Evolutionary conservation across 345 rosid species (phyloP).

Genomic region (Corchorus capsularis): DNA sequence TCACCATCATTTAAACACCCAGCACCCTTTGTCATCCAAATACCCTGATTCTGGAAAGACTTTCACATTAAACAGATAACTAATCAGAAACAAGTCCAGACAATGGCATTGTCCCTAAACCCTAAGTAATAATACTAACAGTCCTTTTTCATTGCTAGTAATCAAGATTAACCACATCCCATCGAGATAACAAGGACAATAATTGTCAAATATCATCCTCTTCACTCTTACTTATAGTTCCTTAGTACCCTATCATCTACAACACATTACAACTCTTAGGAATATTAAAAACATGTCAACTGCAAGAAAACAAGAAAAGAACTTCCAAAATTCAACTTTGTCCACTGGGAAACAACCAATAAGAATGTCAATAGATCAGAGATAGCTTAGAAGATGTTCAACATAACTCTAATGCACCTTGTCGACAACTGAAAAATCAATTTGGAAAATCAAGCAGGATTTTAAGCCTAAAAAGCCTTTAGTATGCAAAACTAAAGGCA

Average conservation of each 20-base stretch:
- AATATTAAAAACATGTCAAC: neutral
- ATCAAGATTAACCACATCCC: neutral
- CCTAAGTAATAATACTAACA: slow-evolving; percentile 8
- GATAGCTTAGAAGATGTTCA: neutral
- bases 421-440: neutral
- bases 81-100: neutral
- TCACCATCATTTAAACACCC: slow-evolving; percentile 40
- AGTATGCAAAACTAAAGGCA: neutral
- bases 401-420: neutral
- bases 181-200: neutral
- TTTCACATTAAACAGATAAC: neutral
- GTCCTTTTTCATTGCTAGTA: neutral
- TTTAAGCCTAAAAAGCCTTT: neutral
- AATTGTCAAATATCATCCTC: too few species aligned
- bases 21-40: slow-evolving; percentile 47
- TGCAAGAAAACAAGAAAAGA: neutral
- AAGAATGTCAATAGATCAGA: too few species aligned
- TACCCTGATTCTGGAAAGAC: slow-evolving; percentile 50
- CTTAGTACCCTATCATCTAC: neutral
- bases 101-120: too few species aligned
- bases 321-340: neutral
- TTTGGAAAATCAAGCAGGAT: neutral
- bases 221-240: neutral
- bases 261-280: neutral
- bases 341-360: neutral